These are phyloP conservation scores for Fusarium longipes DNA, from an alignment of 2,329 filamentous ascomycete species.

Conservation along the genomic window DNA sequence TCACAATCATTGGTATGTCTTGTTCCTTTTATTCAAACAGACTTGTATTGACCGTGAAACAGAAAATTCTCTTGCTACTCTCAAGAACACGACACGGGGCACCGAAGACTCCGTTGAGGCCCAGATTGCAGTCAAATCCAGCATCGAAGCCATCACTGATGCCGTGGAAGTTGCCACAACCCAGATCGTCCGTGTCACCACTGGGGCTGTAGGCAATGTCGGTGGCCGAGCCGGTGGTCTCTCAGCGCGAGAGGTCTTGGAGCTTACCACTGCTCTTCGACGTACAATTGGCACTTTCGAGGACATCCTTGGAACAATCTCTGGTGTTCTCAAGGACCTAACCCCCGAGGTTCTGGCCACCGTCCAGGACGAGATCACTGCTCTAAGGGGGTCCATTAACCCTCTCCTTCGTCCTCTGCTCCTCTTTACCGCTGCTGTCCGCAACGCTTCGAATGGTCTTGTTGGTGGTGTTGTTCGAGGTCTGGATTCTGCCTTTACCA, in stretches of 20 bases:
- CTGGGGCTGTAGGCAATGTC: constrained; percentile 21
- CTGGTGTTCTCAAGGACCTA: constrained; percentile 4
- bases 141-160: not conserved
- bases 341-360: not conserved
- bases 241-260: not conserved
- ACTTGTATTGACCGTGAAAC: not conserved
- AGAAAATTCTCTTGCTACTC: not conserved
- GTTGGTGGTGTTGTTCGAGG: not conserved
- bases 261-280: not conserved
- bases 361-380: constrained; percentile 6
- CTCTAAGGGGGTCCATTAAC: not conserved
- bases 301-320: not conserved
- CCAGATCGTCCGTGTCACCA: constrained; percentile 19
- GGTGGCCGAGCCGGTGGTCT: not conserved
- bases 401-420: constrained; percentile 16
- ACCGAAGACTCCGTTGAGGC: not conserved
- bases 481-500: not conserved
- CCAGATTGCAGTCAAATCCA: not conserved
- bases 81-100: not conserved
- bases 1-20: constrained; percentile 13
- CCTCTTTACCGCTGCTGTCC: constrained; percentile 1
- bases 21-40: rapidly evolving
- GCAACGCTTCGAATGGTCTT: not conserved
- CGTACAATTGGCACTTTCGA: not conserved
- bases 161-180: not conserved